These are phyloP conservation scores for Fomitiporia mediterranea DNA, from an alignment of 1,284 basidiomycete species.

Conservation along the genomic window DNA sequence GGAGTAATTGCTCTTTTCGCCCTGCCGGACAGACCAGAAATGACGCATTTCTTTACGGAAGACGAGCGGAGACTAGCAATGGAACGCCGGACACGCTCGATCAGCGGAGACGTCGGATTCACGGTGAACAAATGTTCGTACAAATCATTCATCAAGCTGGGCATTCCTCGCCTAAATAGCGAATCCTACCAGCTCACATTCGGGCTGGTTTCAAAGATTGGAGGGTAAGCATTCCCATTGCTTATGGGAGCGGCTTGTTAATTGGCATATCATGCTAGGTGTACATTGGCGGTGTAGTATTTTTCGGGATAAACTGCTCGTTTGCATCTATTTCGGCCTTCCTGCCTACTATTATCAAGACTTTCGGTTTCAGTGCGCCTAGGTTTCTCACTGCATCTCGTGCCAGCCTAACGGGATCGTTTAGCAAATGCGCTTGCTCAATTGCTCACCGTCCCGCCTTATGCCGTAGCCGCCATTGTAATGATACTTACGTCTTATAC, in stretches of 20 bases:
- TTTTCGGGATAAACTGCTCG: slow-evolving; percentile 76
- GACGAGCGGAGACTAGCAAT: slow-evolving; percentile 70
- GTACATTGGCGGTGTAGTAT: slow-evolving; percentile 61
- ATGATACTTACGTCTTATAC: slow-evolving; percentile 58
- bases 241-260: not conserved
- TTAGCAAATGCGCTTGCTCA: slow-evolving; percentile 53
- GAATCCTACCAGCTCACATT: slow-evolving; percentile 67
- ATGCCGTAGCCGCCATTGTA: slow-evolving; percentile 66
- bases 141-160: not conserved
- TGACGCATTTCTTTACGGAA: slow-evolving; percentile 63
- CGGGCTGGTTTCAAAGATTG: slow-evolving; percentile 65
- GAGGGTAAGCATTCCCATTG: slow-evolving; percentile 43
- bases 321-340: slow-evolving; percentile 80
- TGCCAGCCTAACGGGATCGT: not conserved
- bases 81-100: slow-evolving; percentile 68
- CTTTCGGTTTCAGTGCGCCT: slow-evolving; percentile 55
- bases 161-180: no score
- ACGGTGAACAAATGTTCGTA: slow-evolving; percentile 50
- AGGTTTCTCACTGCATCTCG: not conserved
- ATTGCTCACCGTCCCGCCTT: slow-evolving; percentile 77
- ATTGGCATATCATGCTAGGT: slow-evolving; percentile 35
- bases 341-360: slow-evolving; percentile 78
- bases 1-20: slow-evolving; percentile 61
- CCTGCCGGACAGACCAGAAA: slow-evolving; percentile 77
- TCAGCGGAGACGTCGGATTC: slow-evolving; percentile 61